Percentiles rank a stretch among this genome's conserved stretches.
Evolutionary conservation across 768 basidiomycete species (phyloP).

Genomic region (Cystobasidium ongulense): DNA sequence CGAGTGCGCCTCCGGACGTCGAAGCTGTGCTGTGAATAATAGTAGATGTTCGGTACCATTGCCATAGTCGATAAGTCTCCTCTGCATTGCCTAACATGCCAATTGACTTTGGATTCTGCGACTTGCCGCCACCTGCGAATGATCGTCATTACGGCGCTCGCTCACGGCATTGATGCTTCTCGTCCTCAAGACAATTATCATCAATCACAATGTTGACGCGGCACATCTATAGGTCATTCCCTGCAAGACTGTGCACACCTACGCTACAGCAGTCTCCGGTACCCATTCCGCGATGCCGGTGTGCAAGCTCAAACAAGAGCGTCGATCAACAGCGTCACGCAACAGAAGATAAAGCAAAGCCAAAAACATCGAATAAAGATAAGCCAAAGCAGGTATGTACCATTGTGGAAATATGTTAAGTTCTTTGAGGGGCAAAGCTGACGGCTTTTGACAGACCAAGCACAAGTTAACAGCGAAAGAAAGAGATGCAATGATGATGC

Average conservation of each 20-base stretch:
- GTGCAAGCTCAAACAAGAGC: neutral
- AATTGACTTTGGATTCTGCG: no score
- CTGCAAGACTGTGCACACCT: neutral
- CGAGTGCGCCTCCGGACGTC: no score
- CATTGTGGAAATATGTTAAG: neutral
- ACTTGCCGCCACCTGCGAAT: no score
- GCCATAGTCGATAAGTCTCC: no score
- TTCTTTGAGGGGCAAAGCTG: neutral
- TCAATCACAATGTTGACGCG: neutral
- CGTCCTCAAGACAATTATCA: neutral
- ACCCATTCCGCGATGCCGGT: neutral
- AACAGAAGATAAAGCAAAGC: neutral
- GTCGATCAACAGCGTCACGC: neutral
- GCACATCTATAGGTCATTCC: neutral
- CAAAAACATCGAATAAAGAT: neutral
- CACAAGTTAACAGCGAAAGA: slow-evolving; percentile 13
- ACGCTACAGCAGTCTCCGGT: neutral
- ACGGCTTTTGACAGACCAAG: neutral
- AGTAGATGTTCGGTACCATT: no score
- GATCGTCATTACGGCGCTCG: neutral
- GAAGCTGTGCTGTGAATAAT: no score
- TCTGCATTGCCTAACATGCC: no score
- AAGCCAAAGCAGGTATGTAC: neutral
- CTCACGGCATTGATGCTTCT: neutral
- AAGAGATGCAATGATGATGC: slow-evolving; percentile 10